phyloP scores from a whole-genome alignment of 2,329 filamentous ascomycete species.

The Botrytis hyacinthi region DNA sequence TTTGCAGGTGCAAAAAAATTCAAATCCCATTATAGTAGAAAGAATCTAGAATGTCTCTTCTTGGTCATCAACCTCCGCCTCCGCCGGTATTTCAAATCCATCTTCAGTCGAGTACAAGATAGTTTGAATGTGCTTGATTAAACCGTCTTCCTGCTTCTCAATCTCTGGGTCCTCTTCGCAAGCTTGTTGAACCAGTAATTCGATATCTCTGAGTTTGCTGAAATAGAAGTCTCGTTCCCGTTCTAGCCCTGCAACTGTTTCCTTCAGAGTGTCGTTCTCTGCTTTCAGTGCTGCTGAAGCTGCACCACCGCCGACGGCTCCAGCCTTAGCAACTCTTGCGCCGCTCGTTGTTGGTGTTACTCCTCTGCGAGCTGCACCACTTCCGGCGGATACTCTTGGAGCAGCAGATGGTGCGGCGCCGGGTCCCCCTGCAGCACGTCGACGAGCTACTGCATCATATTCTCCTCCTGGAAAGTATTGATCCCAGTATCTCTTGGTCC shows the following conservation, averaged over 20 bases:
- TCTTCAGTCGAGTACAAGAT: slow-evolving; percentile 97
- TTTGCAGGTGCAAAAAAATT: slow-evolving; percentile 24
- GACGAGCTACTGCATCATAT: slow-evolving; percentile 83
- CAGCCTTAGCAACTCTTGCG: slow-evolving; percentile 46
- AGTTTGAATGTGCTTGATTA: slow-evolving; percentile 93
- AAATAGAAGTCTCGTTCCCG: slow-evolving; percentile 99
- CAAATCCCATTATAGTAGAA: slow-evolving; percentile 26
- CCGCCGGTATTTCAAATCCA: slow-evolving; percentile 84
- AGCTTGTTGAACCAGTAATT: slow-evolving; percentile 88
- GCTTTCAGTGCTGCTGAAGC: slow-evolving; percentile 71
- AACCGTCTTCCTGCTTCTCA: slow-evolving; percentile 87
- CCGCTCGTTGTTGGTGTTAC: slow-evolving; percentile 44
- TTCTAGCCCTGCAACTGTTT: slow-evolving; percentile 92
- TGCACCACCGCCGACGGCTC: slow-evolving; percentile 48
- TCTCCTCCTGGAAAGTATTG: slow-evolving; percentile 96
- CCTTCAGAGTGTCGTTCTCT: slow-evolving; percentile 87
- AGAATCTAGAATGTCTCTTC: slow-evolving; percentile 70
- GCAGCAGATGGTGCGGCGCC: slow-evolving; percentile 48
- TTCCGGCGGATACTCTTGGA: slow-evolving; percentile 45
- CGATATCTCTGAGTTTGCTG: slow-evolving; percentile 95
- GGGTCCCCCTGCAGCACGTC: slow-evolving; percentile 72
- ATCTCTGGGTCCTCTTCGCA: slow-evolving; percentile 90
- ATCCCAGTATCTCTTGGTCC: slow-evolving; percentile 96
- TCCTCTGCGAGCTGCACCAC: slow-evolving; percentile 45
- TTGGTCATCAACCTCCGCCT: slow-evolving; percentile 64